Percentiles rank a stretch among this genome's conserved stretches.
phyloP scores from a whole-genome alignment of 768 basidiomycete genomes.

The Crassisporium funariophilum region DNA sequence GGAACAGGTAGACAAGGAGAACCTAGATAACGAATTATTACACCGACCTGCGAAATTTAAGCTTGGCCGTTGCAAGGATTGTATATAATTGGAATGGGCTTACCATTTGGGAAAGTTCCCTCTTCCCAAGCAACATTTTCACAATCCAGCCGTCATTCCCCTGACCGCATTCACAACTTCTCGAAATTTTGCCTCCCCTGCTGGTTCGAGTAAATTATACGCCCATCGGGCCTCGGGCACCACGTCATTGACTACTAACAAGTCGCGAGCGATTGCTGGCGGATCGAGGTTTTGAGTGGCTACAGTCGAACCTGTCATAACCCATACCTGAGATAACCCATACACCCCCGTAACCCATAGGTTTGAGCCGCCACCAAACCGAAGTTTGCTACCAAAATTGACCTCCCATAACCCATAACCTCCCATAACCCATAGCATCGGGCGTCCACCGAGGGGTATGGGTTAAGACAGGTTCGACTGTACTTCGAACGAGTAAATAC shows the following conservation, averaged over 20 bases:
- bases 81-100: not conserved
- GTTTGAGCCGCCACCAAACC: too few relatives aligned
- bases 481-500: constrained; percentile 16
- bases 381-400: too few relatives aligned
- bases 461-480: too few relatives aligned
- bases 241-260: constrained; percentile 16
- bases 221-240: constrained; percentile 18
- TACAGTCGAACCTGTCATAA: too few relatives aligned
- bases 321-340: too few relatives aligned
- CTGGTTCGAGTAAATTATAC: constrained; percentile 17
- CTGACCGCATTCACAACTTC: constrained; percentile 14
- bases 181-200: constrained; percentile 17
- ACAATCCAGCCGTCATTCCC: constrained; percentile 5
- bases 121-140: not conserved
- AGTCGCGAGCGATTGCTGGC: constrained; percentile 15
- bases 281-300: constrained; percentile 13
- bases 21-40: not conserved
- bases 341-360: too few relatives aligned
- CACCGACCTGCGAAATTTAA: not conserved
- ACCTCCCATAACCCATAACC: too few relatives aligned
- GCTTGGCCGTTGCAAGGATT: not conserved
- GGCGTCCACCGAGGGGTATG: too few relatives aligned
- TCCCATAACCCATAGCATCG: too few relatives aligned
- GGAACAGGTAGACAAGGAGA: not conserved
- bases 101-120: not conserved